Percentiles rank a stretch among this genome's conserved stretches.
Evolutionary conservation across 202 grass and related monocot species (phyloP).

Genomic region (Saccharum hybrid): DNA sequence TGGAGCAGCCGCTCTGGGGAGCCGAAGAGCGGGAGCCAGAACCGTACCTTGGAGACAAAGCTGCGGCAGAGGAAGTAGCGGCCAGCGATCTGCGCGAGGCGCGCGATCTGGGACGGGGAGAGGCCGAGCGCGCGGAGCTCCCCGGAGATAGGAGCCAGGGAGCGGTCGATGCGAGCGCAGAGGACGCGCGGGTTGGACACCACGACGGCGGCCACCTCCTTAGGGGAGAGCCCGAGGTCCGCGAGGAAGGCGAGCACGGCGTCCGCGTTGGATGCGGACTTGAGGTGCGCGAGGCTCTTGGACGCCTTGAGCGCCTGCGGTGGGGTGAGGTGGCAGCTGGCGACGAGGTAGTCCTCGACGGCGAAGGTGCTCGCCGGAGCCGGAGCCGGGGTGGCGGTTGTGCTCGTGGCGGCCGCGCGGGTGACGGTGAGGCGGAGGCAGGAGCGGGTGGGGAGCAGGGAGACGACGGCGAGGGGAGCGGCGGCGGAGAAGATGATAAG

Average conservation of each 20-base stretch:
- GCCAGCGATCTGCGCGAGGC: constrained; percentile 50
- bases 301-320: constrained; percentile 55
- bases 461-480: too few species aligned
- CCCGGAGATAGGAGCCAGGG: constrained; percentile 46
- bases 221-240: too few species aligned
- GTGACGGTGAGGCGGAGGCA: too few species aligned
- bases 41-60: constrained; percentile 58
- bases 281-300: constrained; percentile 55
- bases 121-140: constrained; percentile 58
- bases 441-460: too few species aligned
- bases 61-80: constrained; percentile 49
- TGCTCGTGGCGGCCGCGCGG: too few species aligned
- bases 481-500: too few species aligned
- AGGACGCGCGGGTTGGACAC: too few species aligned
- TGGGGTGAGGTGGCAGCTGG: constrained; percentile 51
- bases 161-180: constrained; percentile 3
- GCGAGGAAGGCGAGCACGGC: too few species aligned
- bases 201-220: too few species aligned
- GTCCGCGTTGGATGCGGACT: constrained; percentile 45
- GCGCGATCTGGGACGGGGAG: constrained; percentile 49
- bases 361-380: constrained; percentile 19
- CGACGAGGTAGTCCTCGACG: constrained; percentile 51
- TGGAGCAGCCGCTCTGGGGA: too few species aligned
- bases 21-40: constrained; percentile 9
- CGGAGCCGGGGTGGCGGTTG: too few species aligned